These are phyloP conservation scores for Acer campestre DNA, from an alignment of 345 rosid species.

Conservation along the genomic window DNA sequence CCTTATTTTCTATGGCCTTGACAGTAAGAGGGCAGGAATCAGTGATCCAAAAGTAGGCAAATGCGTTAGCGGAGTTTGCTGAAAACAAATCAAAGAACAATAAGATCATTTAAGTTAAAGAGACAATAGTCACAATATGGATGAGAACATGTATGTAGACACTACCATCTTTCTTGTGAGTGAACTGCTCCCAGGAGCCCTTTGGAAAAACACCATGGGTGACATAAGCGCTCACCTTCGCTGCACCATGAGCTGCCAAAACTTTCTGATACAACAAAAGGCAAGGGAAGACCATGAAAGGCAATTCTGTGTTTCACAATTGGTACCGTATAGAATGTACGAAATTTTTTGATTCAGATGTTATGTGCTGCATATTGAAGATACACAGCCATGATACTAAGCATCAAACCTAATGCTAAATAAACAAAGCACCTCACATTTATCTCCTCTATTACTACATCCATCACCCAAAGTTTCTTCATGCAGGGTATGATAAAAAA, in stretches of 20 bases:
- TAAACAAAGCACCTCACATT: not conserved
- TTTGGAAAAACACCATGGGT: slow-evolving; percentile 98
- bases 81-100: slow-evolving; percentile 13
- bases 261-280: slow-evolving; percentile 66
- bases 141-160: not conserved
- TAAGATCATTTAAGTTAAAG: slow-evolving; percentile 4
- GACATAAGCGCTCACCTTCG: slow-evolving; percentile 94
- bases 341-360: not conserved
- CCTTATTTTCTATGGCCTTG: slow-evolving; percentile 63
- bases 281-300: slow-evolving; percentile 3
- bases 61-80: slow-evolving; percentile 56
- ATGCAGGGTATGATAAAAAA: not conserved
- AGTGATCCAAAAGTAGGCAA: slow-evolving; percentile 91
- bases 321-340: not conserved
- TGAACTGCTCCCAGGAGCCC: slow-evolving; percentile 88
- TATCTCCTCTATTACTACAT: not conserved
- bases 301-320: not conserved
- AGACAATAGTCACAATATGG: not conserved
- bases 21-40: slow-evolving; percentile 95
- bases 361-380: not conserved
- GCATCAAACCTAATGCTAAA: not conserved
- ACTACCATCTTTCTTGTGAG: slow-evolving; percentile 59
- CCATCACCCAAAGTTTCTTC: not conserved
- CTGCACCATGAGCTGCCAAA: slow-evolving; percentile 82
- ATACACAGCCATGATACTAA: not conserved